Evolutionary conservation across 179 eudicot species (phyloP), one percentile per base, ranked within the genome.

Genomic region (Silene vulgaris): DNA sequence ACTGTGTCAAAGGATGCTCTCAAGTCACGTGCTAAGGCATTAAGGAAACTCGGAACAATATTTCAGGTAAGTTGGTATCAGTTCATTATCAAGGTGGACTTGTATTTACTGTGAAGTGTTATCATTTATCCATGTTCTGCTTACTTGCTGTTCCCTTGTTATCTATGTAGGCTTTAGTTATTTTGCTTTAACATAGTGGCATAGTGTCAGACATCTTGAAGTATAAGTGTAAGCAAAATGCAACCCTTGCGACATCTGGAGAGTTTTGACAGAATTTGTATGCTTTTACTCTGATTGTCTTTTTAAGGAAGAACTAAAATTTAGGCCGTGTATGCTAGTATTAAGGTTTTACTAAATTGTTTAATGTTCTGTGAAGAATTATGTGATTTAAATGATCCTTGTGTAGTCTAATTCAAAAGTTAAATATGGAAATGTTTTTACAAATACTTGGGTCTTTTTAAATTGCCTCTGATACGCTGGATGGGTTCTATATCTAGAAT

Each of bases 21-120:
- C 69, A 87, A 82, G 85, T 75, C 60, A 74, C 90, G 96, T 50
- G 94, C 97, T 19, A 88, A 73, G 81, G 97, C 87, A 50, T 85
- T 94, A 90, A 89, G 82, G 80, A 92, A 92, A 83, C 98, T 94
- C 37, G 98, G 98, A 69, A 85, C 85, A 19, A 87, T 94, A 75
- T 92, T 94, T 75, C 98, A 88, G 80, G 98, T 92, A 86, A 84
- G 88, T 80, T 29, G 12, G 3, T 30, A 32, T 63, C 30, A n/a
- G 50, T 64, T 16, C 56, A 23, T 69, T 8, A 26, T 35, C 29
- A 64, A 74, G 29, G 20, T 57, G 66, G 12, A 28, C 56, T 62
- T 8, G 26, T 72, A 52, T 50, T 70, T 20, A 14, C 35, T 21
- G 7, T 37, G 56, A 67, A 5, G 21, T 17, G 8, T 60, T 40